Base-by-base conservation (phyloP, 345 rosid genomes). In the Salix udensis region DNA sequence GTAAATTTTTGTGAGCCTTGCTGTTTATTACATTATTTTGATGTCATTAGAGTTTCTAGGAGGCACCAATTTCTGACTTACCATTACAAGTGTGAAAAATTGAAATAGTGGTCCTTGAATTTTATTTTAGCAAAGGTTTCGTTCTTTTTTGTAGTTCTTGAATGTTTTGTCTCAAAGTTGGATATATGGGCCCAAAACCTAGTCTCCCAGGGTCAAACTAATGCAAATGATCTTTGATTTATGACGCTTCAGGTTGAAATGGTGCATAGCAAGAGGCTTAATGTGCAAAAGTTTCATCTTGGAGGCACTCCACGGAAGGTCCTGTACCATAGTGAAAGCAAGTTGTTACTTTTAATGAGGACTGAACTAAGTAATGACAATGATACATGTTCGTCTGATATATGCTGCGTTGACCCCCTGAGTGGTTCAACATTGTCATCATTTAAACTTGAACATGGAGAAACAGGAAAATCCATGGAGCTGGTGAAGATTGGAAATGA, bases 261-360 rank as follows among this genome's bases (percentile, higher is more conserved):
- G 97, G 95, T 90, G 82, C 92, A 89, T 74, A 84, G 89, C 83
- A 92, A 87, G 80, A 89, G 98, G 83, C 92, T 93, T 67, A 96
- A 93, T 80, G 96, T 88, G 67, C 99, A 90, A 86, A 96, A 93
- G 85, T 89, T 93, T 89, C 90, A 88, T 83, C 88, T 96, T 85
- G 99, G 89, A 79, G 99, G 99, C 80, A 96, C 98, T 67, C 97
- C 91, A 16, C 88, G 96, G 75, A 93, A 91, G 92, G 92, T 96
- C 82, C 80, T 93, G 60, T 96, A 93, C 88, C 99, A 96, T 78
- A 83, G 77, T 78, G 97, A 93, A 80, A 96, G 98, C 87, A 89
- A 83, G 86, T 87, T 93, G 77, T 77, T 93, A 78, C 68, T 93
- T 84, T 95, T 93, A 83, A 87, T 96, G 99, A 92, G 99, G 89